Conservation (phyloP, 345 rosid species). For the Eucalyptus sp. region DNA sequence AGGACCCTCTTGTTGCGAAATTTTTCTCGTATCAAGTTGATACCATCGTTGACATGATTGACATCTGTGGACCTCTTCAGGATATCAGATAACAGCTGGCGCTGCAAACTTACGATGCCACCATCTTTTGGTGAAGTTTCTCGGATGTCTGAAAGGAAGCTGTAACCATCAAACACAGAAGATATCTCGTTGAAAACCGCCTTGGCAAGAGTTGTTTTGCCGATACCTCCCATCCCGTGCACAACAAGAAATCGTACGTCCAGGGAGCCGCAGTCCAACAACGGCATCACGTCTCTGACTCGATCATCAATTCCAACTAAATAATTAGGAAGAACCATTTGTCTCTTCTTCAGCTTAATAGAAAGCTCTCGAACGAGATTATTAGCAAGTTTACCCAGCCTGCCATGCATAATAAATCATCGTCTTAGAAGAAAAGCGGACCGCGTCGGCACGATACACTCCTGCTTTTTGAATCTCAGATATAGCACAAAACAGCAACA, state of each 20-base stretch:
- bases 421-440: neutral
- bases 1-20: neutral
- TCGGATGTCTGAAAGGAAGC: neutral
- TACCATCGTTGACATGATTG: neutral
- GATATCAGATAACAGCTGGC: neutral
- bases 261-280: neutral
- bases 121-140: neutral
- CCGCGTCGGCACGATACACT: too few species aligned
- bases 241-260: neutral
- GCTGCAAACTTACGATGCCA: neutral
- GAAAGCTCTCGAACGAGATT: neutral
- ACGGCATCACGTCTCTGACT: neutral
- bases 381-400: neutral
- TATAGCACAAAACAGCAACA: neutral
- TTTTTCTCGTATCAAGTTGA: neutral
- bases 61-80: neutral
- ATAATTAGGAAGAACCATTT: neutral
- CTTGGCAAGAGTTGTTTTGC: slow-evolving; percentile 1
- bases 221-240: neutral
- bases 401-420: neutral
- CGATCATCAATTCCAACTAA: neutral
- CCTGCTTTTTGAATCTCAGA: too few species aligned
- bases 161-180: neutral
- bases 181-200: neutral
- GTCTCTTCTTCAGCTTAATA: neutral